A percentile compares a stretch with the other conserved stretches of the same genome.
Evolutionary conservation across 2,329 filamentous ascomycete species (phyloP).

Genomic region (Xylaria sp.): DNA sequence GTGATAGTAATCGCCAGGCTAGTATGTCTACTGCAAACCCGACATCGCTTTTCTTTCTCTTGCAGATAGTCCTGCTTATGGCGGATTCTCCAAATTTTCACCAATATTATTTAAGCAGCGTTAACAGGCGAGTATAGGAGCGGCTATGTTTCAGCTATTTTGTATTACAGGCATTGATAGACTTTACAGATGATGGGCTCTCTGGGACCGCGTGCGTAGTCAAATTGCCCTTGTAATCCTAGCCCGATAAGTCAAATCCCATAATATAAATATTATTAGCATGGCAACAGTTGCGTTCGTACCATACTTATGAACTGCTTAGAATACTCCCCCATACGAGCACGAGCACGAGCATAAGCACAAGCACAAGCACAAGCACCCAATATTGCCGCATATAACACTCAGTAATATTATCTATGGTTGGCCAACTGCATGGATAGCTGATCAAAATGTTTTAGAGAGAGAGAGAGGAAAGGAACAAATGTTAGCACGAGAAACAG

Average conservation of each 20-base stretch:
- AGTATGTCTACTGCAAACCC: slow-evolving; percentile 2
- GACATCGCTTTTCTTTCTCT: slow-evolving; percentile 9
- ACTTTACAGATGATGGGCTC: slow-evolving; percentile 4
- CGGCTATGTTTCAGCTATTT: slow-evolving; percentile 20
- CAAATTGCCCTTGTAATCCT: slow-evolving; percentile 3
- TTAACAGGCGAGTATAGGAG: slow-evolving; percentile 19
- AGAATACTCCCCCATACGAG: not conserved
- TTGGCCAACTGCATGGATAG: not conserved
- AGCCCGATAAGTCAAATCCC: not conserved
- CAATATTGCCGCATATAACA: no score
- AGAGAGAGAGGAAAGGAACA: no score
- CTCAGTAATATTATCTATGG: not conserved
- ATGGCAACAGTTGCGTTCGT: not conserved
- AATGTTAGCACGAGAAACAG: no score
- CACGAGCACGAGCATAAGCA: not conserved
- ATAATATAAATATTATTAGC: not conserved
- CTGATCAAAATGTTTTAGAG: no score
- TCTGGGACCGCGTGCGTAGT: not conserved
- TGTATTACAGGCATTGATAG: slow-evolving; percentile 30
- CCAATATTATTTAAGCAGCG: slow-evolving; percentile 24
- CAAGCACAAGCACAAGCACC: no score
- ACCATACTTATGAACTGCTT: not conserved
- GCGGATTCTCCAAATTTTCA: slow-evolving; percentile 11
- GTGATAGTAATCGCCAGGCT: slow-evolving; percentile 1
- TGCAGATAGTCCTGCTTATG: slow-evolving; percentile 8